Conservation (phyloP, 139 green algal genomes). For the Chlamydomonas schloesseri region DNA sequence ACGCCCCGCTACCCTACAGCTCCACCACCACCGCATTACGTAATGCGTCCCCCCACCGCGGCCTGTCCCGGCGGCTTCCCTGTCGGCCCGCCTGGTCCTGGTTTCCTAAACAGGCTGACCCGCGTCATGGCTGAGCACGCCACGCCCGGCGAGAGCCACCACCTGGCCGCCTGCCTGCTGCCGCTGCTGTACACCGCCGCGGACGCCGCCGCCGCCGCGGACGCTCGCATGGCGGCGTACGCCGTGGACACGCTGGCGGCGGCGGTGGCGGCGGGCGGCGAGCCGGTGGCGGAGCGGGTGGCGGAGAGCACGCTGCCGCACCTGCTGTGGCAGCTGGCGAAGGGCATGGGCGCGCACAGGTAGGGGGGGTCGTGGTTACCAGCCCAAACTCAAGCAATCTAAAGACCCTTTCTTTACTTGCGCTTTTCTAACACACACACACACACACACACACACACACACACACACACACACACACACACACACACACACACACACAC, state of each 20-base stretch:
- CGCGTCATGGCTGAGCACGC: conserved; percentile 43
- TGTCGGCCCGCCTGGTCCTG: too few species aligned
- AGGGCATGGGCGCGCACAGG: conserved; percentile 12
- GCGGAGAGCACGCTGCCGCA: conserved; percentile 38
- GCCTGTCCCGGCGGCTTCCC: too few species aligned
- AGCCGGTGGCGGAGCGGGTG: conserved; percentile 27
- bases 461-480: too few species aligned
- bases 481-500: too few species aligned
- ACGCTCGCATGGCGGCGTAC: conserved; percentile 47
- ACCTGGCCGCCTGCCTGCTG: conserved; percentile 69
- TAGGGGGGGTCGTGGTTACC: too few species aligned
- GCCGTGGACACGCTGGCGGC: conserved; percentile 49
- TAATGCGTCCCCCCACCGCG: too few species aligned
- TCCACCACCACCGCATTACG: too few species aligned
- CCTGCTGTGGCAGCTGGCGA: conserved; percentile 51
- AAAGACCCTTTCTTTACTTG: too few species aligned
- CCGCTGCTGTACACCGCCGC: conserved; percentile 79
- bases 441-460: too few species aligned
- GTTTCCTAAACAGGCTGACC: conserved; percentile 51
- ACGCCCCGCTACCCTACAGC: too few species aligned
- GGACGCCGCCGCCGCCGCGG: conserved; percentile 64
- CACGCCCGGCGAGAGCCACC: conserved; percentile 37
- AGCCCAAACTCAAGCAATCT: too few species aligned
- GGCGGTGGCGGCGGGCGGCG: conserved; percentile 29
- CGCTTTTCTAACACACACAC: too few species aligned